Evolutionary conservation across 768 basidiomycete genomes (phyloP).

Genomic region (Kondoa malvinella): DNA sequence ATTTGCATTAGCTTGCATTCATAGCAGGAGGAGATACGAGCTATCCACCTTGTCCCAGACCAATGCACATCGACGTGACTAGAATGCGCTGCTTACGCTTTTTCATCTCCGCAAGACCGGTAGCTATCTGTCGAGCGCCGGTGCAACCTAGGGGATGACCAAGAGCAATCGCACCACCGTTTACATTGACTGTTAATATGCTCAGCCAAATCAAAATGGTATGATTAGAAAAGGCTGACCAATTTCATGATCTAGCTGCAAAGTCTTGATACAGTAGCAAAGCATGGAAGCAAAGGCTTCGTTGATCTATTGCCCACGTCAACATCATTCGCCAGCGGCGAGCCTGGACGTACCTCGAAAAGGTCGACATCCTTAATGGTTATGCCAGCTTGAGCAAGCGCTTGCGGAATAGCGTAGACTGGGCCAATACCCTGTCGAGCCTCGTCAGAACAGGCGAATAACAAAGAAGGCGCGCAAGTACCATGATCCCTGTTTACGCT

Average conservation of each 20-base stretch:
- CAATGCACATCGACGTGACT: background rate
- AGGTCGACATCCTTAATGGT: conserved; percentile 60
- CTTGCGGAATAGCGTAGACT: conserved; percentile 55
- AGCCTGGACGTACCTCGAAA: conserved; percentile 44
- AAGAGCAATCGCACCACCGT: conserved; percentile 79
- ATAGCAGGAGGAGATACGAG: too few species aligned
- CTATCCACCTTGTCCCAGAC: background rate
- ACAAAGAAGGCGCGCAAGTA: conserved; percentile 38
- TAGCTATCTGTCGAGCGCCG: conserved; percentile 54
- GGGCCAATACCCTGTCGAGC: conserved; percentile 39
- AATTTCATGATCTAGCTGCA: conserved; percentile 43
- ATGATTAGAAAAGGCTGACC: background rate
- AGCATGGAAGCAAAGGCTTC: conserved; percentile 65
- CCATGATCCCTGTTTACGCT: conserved; percentile 35
- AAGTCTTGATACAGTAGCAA: conserved; percentile 51
- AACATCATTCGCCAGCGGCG: conserved; percentile 31
- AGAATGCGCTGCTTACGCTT: conserved; percentile 38
- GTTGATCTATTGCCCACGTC: conserved; percentile 43
- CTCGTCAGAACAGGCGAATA: background rate
- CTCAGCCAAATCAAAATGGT: background rate
- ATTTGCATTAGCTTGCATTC: too few species aligned
- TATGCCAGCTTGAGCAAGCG: conserved; percentile 50
- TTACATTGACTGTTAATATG: conserved; percentile 38
- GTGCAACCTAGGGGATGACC: conserved; percentile 25
- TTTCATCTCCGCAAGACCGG: conserved; percentile 45